Base-by-base conservation (phyloP, 2,329 filamentous ascomycete species). In the Botrytis hyacinthi region DNA sequence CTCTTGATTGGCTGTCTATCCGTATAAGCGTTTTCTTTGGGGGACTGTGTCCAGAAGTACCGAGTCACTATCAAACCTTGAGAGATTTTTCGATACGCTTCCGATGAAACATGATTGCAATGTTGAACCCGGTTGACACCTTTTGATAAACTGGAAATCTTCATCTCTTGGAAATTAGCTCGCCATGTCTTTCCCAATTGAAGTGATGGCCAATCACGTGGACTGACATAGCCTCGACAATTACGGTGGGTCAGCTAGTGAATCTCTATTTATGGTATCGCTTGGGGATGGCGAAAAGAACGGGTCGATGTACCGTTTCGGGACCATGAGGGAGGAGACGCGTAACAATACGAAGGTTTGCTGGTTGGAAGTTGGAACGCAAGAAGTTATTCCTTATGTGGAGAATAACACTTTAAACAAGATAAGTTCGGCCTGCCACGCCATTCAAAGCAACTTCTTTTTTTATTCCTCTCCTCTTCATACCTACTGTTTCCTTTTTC, bases 351-450 rank as follows among this genome's bases (percentile, higher is more conserved):
- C 60, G 51, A 37, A 18, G 37, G 20, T 68, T 48, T 12, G 5
- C 59, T 72, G 62, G 40, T 59, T 68, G 71, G 32, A 68, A 37
- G 40, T 68, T 68, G 71, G 62, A 68, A 37, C 37, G 60, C 14
- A 32, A 16, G 62, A 61, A 59, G 67, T 51, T n/a, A n/a, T 68
- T 72, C 51, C 16, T 37, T 22, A n/a, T 40, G 51, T 61, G 71
- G 71, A 60, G 48, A 72, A 51, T 40, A 22, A 7, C 37, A 72
- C 14, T 48, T 48, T 42, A 6, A n/a, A 48, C 29, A 35, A 61
- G n/a, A 72, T 72, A 72, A 68, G 62, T 68, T 68, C 44, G 62
- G 26, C 62, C 22, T 72, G 71, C 71, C 51, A 72, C 71, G 32
- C 48, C 51, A 68, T 66, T 35, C n/a, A 22, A 42, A 65, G 18